phyloP scores from a whole-genome alignment of 1,139 yeast genomes.

The Scheffersomyces quercinus region DNA sequence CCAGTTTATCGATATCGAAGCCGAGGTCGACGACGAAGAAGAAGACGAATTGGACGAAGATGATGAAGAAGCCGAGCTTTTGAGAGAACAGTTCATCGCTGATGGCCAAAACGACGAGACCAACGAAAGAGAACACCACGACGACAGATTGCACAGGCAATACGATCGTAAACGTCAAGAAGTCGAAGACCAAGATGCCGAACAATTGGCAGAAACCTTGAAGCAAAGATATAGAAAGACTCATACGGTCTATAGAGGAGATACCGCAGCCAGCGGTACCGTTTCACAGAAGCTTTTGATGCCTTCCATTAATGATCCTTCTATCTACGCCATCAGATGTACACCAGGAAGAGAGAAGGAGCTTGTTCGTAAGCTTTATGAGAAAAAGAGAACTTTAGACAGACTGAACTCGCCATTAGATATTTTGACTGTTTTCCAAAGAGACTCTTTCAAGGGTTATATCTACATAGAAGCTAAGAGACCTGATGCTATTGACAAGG shows the following conservation, averaged over 20 bases:
- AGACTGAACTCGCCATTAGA: slow-evolving; percentile 62
- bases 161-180: slow-evolving; percentile 88
- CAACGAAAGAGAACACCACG: slow-evolving; percentile 45
- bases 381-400: slow-evolving; percentile 74
- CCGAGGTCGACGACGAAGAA: slow-evolving; percentile 98
- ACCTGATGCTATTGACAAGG: slow-evolving; percentile 88
- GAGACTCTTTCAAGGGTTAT: slow-evolving; percentile 90
- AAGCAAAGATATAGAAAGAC: slow-evolving; percentile 91
- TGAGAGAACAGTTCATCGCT: slow-evolving; percentile 78
- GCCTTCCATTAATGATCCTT: slow-evolving; percentile 96
- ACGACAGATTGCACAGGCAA: slow-evolving; percentile 84
- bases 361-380: slow-evolving; percentile 77
- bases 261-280: slow-evolving; percentile 66
- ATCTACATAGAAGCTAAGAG: slow-evolving; percentile 92
- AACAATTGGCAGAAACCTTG: slow-evolving; percentile 86
- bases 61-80: slow-evolving; percentile 82
- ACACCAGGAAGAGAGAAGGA: slow-evolving; percentile 93
- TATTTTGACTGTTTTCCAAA: slow-evolving; percentile 88
- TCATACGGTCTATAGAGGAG: slow-evolving; percentile 84
- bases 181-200: slow-evolving; percentile 93
- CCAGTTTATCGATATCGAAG: slow-evolving; percentile 96
- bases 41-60: slow-evolving; percentile 91
- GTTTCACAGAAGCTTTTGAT: slow-evolving; percentile 91
- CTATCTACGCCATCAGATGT: slow-evolving; percentile 94
- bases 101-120: slow-evolving; percentile 67